Evolutionary conservation across 2,329 filamentous ascomycete species (phyloP), one percentile per base, ranked within the genome.

Genomic region (Microdochium trichocladiopsis): DNA sequence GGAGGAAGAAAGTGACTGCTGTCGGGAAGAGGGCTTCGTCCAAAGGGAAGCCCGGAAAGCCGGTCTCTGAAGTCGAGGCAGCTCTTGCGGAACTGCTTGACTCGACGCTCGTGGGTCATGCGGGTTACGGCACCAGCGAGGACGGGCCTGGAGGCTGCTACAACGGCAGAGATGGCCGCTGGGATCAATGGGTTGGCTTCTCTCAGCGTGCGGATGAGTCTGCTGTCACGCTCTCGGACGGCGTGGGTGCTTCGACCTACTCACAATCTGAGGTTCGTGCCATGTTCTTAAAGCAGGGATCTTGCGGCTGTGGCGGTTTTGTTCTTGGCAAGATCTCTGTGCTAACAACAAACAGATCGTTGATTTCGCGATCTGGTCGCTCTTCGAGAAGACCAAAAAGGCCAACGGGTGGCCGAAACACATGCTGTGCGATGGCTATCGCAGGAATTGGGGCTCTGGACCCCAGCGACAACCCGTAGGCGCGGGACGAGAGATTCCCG

Each of bases 381-480:
- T 96, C 2, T 96, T 95, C 66, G 81, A 79, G 12, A 77, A 79
- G 58, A 69, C 73, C 16, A 71, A 75, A 28, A 64, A 65, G 21
- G 61, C 67, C 25, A 69, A 68, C 53, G 66, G 73, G 49, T 80
- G 78, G 61, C 85, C 87, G 2, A 79, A 81, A 50, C 89, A 96
- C 69, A 62, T 96, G 4, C 78, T 99, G 4, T 92, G 90, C 59
- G 86, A 95, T 73, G 93, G 93, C 23, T 95, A 86, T 60, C 82
- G 86, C 60, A 81, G 77, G 58, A 65, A 70, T 52, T 56, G 58
- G 23, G 57, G 55, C 45, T 55, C 64, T 24, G 58, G 59, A 31
- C 53, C 53, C 4, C 53, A 37, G 56, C 63, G 59, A 28, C 69
- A 66, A 24, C 61, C 57, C 5, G 61, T 63, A 5, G 57, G 65